These are phyloP conservation scores for Simplicillium sp. DNA, from an alignment of 2,329 filamentous ascomycete genomes.

Conservation along the genomic window DNA sequence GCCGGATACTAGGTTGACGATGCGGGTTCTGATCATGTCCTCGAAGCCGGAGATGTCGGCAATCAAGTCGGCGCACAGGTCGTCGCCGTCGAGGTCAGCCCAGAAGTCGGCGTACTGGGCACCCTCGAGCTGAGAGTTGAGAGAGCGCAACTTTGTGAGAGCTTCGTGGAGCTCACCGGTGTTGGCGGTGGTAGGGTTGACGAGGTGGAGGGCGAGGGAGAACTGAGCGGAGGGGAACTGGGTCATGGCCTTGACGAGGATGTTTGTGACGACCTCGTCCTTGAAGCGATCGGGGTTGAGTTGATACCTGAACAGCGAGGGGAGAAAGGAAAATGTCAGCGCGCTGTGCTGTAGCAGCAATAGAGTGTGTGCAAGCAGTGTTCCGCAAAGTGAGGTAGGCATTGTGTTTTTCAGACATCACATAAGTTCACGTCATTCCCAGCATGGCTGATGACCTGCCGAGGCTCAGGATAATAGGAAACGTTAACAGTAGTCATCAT, in stretches of 20 bases:
- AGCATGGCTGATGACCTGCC: constrained; percentile 37
- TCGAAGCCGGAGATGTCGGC: constrained; percentile 94
- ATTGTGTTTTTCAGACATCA: constrained; percentile 6
- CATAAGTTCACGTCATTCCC: constrained; percentile 56
- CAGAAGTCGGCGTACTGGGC: constrained; percentile 91
- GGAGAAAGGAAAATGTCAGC: too few relatives aligned
- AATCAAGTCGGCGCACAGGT: constrained; percentile 89
- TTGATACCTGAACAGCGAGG: constrained; percentile 64
- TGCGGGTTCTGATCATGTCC: constrained; percentile 82
- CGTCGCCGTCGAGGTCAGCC: constrained; percentile 84
- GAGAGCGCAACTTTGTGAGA: constrained; percentile 72
- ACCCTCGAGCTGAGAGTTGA: constrained; percentile 81
- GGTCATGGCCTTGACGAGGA: constrained; percentile 95
- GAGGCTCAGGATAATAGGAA: constrained; percentile 93
- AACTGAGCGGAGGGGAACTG: constrained; percentile 97
- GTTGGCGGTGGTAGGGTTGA: constrained; percentile 64
- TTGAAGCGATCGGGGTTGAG: constrained; percentile 98
- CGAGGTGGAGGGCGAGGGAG: constrained; percentile 85
- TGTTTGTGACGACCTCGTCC: constrained; percentile 96
- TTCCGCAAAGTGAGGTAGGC: constrained; percentile 1
- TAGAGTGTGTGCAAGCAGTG: too few relatives aligned
- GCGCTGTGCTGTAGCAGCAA: too few relatives aligned
- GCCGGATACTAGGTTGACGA: constrained; percentile 78
- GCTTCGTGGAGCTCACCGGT: constrained; percentile 77
- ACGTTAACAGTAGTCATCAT: constrained; percentile 82